These are phyloP conservation scores for Anethum foeniculum DNA, from an alignment of 140 eudicot genomes.

Conservation along the genomic window DNA sequence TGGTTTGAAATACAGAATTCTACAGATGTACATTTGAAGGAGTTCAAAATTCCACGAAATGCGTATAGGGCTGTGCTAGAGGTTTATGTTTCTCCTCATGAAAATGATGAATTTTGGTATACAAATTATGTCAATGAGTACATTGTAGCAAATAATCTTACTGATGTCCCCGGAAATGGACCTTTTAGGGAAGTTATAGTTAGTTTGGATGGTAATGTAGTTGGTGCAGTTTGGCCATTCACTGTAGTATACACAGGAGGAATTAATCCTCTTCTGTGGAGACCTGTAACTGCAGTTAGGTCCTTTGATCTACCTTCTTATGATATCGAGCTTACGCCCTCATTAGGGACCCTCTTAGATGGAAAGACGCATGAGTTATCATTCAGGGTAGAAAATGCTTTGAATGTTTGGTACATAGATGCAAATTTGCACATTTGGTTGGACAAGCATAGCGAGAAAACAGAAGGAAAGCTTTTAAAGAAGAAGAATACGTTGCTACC, in stretches of 20 bases:
- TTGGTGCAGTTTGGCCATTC: slow-evolving; percentile 81
- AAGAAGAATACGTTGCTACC: slow-evolving; percentile 26
- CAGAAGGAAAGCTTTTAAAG: slow-evolving; percentile 43
- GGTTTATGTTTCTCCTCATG: slow-evolving; percentile 75
- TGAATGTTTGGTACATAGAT: slow-evolving; percentile 76
- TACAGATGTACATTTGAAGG: slow-evolving; percentile 37
- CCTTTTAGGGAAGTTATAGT: slow-evolving; percentile 81
- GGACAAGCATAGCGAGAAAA: slow-evolving; percentile 38
- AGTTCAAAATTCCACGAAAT: slow-evolving; percentile 57
- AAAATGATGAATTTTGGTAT: slow-evolving; percentile 84
- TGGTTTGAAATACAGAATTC: slow-evolving; percentile 68
- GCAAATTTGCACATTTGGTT: slow-evolving; percentile 90
- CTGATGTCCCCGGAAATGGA: slow-evolving; percentile 57
- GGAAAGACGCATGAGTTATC: slow-evolving; percentile 46
- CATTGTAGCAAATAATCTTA: slow-evolving; percentile 43
- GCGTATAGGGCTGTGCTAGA: slow-evolving; percentile 69
- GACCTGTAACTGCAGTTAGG: slow-evolving; percentile 66
- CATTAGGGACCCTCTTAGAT: slow-evolving; percentile 43
- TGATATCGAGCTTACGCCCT: slow-evolving; percentile 75
- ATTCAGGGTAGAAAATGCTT: slow-evolving; percentile 62
- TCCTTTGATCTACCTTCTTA: slow-evolving; percentile 78
- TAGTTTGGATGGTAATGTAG: slow-evolving; percentile 44
- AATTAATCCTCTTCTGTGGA: slow-evolving; percentile 66
- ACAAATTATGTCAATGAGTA: slow-evolving; percentile 57
- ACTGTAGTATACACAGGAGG: slow-evolving; percentile 82